Conservation (phyloP, 2,329 filamentous ascomycete species). For the Didymella exigua region DNA sequence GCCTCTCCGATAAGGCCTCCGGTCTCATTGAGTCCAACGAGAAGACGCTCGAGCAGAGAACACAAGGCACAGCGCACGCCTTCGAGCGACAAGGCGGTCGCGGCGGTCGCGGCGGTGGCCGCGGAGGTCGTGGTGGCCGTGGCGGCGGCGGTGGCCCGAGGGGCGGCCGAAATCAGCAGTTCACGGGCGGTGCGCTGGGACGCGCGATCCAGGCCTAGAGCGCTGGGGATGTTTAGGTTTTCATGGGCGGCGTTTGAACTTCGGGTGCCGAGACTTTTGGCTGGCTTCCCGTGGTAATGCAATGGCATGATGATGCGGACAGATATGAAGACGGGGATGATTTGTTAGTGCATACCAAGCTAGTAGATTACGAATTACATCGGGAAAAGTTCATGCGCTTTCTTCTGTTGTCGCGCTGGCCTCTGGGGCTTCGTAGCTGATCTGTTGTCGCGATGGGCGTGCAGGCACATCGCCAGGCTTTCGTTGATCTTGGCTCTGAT, state of each 20-base stretch:
- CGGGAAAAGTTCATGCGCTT: slow-evolving; percentile 9
- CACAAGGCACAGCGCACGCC: slow-evolving; percentile 91
- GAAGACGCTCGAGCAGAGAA: slow-evolving; percentile 94
- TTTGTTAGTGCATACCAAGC: slow-evolving; percentile 14
- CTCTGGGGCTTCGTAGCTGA: too few relatives aligned
- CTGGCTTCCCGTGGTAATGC: slow-evolving; percentile 15
- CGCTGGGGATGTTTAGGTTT: slow-evolving; percentile 17
- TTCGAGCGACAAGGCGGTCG: slow-evolving; percentile 91
- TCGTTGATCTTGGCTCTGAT: too few relatives aligned
- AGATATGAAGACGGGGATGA: neutral
- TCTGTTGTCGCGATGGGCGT: too few relatives aligned
- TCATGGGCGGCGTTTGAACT: slow-evolving; percentile 16
- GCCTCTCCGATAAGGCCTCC: slow-evolving; percentile 94
- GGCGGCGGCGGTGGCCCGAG: slow-evolving; percentile 66
- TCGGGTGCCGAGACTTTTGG: slow-evolving; percentile 11
- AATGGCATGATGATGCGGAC: slow-evolving; percentile 15
- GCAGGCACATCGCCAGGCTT: too few relatives aligned
- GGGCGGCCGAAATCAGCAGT: slow-evolving; percentile 72
- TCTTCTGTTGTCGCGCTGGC: neutral
- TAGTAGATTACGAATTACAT: slow-evolving; percentile 19
- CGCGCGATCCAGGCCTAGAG: slow-evolving; percentile 56
- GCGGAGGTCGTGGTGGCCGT: slow-evolving; percentile 64
- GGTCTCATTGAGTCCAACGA: slow-evolving; percentile 96
- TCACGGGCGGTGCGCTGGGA: slow-evolving; percentile 80
- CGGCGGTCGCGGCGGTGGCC: slow-evolving; percentile 67